phyloP scores from a whole-genome alignment of 2,329 filamentous ascomycete species.

The Tolypocladium paradoxum region DNA sequence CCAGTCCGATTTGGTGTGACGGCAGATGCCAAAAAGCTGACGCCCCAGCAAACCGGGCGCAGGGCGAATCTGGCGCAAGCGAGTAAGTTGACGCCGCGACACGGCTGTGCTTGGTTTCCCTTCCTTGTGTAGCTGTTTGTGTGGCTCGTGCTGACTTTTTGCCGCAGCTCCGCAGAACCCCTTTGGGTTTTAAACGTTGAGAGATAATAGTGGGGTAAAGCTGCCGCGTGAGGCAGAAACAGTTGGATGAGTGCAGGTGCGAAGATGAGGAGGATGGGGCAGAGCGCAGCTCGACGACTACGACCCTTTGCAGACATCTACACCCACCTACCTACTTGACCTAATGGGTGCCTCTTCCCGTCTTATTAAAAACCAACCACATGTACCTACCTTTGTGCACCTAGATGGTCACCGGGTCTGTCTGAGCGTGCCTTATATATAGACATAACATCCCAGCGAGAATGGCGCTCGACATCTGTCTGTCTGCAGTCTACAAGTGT shows the following conservation, averaged over 20 bases:
- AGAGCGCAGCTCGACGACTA: neutral
- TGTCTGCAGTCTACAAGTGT: neutral
- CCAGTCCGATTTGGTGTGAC: slow-evolving; percentile 80
- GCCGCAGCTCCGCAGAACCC: slow-evolving; percentile 39
- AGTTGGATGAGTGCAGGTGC: neutral
- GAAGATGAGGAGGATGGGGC: neutral
- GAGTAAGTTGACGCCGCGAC: slow-evolving; percentile 53
- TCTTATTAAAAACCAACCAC: neutral
- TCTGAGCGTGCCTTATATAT: neutral
- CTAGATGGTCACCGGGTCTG: neutral
- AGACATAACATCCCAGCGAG: neutral
- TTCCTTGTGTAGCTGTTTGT: neutral
- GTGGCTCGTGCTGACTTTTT: slow-evolving; percentile 8
- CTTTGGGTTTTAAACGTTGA: slow-evolving; percentile 33
- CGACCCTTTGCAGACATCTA: neutral
- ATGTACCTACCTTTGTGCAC: neutral
- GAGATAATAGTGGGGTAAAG: neutral
- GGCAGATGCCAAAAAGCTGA: slow-evolving; percentile 61
- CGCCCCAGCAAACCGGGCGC: slow-evolving; percentile 77
- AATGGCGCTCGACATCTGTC: neutral
- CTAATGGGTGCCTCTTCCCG: neutral
- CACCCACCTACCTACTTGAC: neutral
- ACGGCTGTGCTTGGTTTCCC: slow-evolving; percentile 18
- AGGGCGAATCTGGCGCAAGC: slow-evolving; percentile 88
- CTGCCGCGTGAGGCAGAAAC: neutral